Conservation (phyloP, 495 filamentous ascomycete genomes). For the Poronia punctata region DNA sequence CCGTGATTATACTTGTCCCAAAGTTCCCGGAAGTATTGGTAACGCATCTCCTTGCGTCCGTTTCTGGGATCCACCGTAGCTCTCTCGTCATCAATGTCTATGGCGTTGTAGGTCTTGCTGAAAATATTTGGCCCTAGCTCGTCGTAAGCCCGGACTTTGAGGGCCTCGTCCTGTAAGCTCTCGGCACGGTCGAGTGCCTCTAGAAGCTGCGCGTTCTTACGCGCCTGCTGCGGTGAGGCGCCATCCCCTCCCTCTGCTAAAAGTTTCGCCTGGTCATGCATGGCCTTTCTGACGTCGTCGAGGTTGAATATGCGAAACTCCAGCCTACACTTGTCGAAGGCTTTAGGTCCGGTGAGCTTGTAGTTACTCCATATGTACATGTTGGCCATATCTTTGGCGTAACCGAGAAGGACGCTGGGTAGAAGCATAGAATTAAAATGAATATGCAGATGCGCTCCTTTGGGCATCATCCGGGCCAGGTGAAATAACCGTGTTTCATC, state of each 20-base stretch:
- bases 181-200: too few species aligned
- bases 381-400: conserved; percentile 40
- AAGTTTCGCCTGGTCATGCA: not conserved
- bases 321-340: conserved; percentile 38
- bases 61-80: conserved; percentile 11
- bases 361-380: conserved; percentile 49
- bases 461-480: conserved; percentile 40
- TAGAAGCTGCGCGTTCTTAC: not conserved
- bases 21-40: conserved; percentile 24
- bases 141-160: conserved; percentile 7
- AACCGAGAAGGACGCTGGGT: conserved; percentile 40
- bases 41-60: conserved; percentile 28
- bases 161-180: not conserved
- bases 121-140: conserved; percentile 7
- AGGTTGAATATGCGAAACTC: conserved; percentile 42
- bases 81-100: conserved; percentile 11
- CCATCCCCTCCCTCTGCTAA: conserved; percentile 2
- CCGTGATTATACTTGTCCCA: conserved; percentile 18
- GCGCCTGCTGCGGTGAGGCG: not conserved
- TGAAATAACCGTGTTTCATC: conserved; percentile 36
- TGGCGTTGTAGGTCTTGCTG: not conserved
- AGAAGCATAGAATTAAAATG: conserved; percentile 51
- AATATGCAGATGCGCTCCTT: conserved; percentile 49
- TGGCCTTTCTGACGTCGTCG: conserved; percentile 10
- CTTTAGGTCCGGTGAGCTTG: conserved; percentile 21